phyloP scores from a whole-genome alignment of 1,284 basidiomycete species.

The Ustilago tritici region DNA sequence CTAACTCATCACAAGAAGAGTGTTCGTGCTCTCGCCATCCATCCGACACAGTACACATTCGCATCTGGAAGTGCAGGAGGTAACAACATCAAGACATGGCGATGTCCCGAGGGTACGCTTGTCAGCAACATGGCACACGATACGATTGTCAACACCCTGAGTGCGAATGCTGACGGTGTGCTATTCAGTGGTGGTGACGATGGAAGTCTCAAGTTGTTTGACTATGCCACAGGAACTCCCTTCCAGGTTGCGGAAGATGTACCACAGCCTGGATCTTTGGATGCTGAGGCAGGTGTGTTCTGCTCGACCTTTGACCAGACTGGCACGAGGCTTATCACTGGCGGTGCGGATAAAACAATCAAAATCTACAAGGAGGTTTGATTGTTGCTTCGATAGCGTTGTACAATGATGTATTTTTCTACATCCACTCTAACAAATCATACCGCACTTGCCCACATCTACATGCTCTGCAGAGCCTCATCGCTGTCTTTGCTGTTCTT shows the following conservation, averaged over 20 bases:
- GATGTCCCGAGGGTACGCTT: constrained; percentile 93
- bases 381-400: not conserved
- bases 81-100: constrained; percentile 99
- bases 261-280: constrained; percentile 94
- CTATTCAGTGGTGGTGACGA: constrained; percentile 83
- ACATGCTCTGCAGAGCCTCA: not conserved
- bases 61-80: constrained; percentile 93
- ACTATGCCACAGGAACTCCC: constrained; percentile 91
- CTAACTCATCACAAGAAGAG: constrained; percentile 98
- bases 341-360: constrained; percentile 90
- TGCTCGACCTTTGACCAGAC: constrained; percentile 96
- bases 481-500: no score
- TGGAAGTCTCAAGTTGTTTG: constrained; percentile 70
- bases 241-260: constrained; percentile 95
- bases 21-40: constrained; percentile 90
- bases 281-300: constrained; percentile 90
- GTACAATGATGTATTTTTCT: not conserved
- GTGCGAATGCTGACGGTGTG: constrained; percentile 93
- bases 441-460: not conserved
- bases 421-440: not conserved
- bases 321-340: constrained; percentile 90
- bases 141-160: constrained; percentile 95
- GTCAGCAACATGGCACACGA: constrained; percentile 97
- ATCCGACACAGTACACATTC: constrained; percentile 89
- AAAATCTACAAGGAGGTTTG: constrained; percentile 58